Conservation (phyloP, 2,329 filamentous ascomycete genomes). For the Colletotrichum liriopes region DNA sequence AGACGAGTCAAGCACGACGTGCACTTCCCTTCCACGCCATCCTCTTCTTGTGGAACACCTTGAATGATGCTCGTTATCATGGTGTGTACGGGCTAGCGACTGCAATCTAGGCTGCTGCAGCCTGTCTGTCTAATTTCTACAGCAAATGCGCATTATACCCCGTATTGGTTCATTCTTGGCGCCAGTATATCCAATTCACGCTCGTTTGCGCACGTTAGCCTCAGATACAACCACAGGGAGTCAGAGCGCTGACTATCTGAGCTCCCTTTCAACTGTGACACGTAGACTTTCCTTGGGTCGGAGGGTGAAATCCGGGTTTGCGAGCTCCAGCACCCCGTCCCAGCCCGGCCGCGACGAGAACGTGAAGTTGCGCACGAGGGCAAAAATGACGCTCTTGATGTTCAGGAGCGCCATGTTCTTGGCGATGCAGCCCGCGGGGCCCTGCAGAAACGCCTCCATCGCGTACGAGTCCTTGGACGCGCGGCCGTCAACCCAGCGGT, state of each 20-base stretch:
- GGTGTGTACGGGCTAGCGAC: neutral
- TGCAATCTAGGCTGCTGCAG: neutral
- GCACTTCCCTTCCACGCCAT: neutral
- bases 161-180: neutral
- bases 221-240: neutral
- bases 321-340: slow-evolving; percentile 20
- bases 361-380: slow-evolving; percentile 30
- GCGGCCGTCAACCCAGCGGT: slow-evolving; percentile 49
- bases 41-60: too few species aligned
- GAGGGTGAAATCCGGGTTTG: slow-evolving; percentile 43
- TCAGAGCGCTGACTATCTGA: neutral
- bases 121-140: neutral
- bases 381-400: slow-evolving; percentile 41
- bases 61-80: neutral
- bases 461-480: slow-evolving; percentile 47
- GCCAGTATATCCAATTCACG: neutral
- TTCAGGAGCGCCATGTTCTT: slow-evolving; percentile 42
- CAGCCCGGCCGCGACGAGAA: slow-evolving; percentile 30
- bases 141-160: too few species aligned
- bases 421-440: slow-evolving; percentile 41
- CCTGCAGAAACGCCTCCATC: slow-evolving; percentile 48
- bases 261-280: slow-evolving; percentile 28
- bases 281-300: slow-evolving; percentile 36
- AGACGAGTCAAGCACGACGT: neutral
- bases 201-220: neutral